Evolutionary conservation across 257 asterid genomes (phyloP), one percentile per base, ranked within the genome.

Genomic region (Mitragyna speciosa): DNA sequence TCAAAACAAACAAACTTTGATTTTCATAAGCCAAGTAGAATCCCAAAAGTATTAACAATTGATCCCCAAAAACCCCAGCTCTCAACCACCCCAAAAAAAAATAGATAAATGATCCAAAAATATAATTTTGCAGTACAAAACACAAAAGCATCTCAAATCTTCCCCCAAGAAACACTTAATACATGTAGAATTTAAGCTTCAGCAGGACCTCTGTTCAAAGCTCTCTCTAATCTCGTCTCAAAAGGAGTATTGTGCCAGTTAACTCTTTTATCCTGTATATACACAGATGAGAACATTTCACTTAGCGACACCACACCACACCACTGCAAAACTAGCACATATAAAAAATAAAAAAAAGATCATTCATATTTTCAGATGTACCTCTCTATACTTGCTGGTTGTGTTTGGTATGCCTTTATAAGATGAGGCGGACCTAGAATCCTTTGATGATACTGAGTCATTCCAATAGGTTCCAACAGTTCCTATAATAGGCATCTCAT

Each of bases 351-450:
- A 54, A 47, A 10, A 2, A 78, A 33, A 16, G 19, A 22, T 28
- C 22, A 49, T 31, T 31, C 36, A 48, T 20, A 22, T 22, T 39
- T 66, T 61, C 12, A 20, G 2, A 56, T 12, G 59, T 87, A 92
- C 98, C 97, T 95, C 98, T 82, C 93, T 91, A 84, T 95, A 91
- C 88, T 93, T 95, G 94, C 97, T 95, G 80, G 91, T 91, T 63
- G 96, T 89, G 85, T 94, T 96, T 51, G 97, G 97, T 81, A 94
- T 89, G 85, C 97, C 97, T 83, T 92, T 96, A 71, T 73, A 91
- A 72, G 98, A 90, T 54, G 96, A 81, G 17, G 67, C 82, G 28
- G 97, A 78, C 67, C 72, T 79, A 7, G 88, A 81, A 58, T 76
- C 87, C 85, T 84, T 87, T 7, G 79, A 72, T 30, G 89, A 84